A percentile compares a stretch with the other conserved stretches of the same genome.
phyloP scores from a whole-genome alignment of 257 asterid species.

The Parsonsia alboflavescens region DNA sequence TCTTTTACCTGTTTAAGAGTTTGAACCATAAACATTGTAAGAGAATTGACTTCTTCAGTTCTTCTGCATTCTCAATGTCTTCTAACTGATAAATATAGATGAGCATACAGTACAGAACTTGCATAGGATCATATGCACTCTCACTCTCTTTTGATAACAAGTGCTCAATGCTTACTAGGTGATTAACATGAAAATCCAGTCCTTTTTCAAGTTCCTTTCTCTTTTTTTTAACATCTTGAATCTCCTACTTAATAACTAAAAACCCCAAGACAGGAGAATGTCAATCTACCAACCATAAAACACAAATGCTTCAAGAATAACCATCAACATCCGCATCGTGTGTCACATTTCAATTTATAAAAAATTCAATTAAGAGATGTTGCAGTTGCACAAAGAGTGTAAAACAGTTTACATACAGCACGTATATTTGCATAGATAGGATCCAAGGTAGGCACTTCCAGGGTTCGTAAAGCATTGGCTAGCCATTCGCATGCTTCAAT shows the following conservation, averaged over 20 bases:
- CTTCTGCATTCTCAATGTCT: background rate
- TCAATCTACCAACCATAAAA: constrained; percentile 3
- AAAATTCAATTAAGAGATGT: background rate
- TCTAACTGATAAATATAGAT: background rate
- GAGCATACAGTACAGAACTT: background rate
- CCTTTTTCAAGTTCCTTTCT: background rate
- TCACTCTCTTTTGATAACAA: background rate
- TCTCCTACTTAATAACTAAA: background rate
- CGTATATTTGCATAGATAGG: constrained; percentile 56
- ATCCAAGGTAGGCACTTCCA: constrained; percentile 79
- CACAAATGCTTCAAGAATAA: background rate
- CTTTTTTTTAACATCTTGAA: background rate
- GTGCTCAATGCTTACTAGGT: background rate
- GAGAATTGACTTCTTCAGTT: background rate
- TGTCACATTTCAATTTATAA: background rate
- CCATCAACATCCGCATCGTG: constrained; percentile 4
- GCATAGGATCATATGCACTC: background rate
- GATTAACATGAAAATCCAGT: background rate
- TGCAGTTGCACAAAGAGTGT: constrained; percentile 18
- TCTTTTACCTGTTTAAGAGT: constrained; percentile 63
- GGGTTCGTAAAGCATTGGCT: constrained; percentile 55
- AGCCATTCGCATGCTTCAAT: constrained; percentile 98
- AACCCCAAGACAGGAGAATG: background rate
- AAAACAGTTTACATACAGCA: constrained; percentile 55
- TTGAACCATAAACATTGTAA: constrained; percentile 21